Conservation (phyloP, 78 protist species). For the Dictyostelium intermedium region DNA sequence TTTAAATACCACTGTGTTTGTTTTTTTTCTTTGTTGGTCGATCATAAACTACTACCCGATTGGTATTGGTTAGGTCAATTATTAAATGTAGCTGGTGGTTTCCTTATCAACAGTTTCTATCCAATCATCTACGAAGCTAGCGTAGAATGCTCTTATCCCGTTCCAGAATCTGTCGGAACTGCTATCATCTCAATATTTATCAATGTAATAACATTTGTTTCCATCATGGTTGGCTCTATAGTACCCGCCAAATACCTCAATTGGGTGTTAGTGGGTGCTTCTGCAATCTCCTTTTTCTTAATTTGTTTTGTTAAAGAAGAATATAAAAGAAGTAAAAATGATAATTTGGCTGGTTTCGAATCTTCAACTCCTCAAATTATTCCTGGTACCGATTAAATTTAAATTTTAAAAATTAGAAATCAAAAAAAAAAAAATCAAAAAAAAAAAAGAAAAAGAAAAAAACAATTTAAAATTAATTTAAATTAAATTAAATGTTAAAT, state of each 20-base stretch:
- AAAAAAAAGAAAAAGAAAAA: no score
- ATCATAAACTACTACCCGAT: slow-evolving; percentile 13
- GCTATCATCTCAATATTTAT: slow-evolving; percentile 44
- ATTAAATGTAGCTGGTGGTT: slow-evolving; percentile 45
- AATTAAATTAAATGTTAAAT: neutral
- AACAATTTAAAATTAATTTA: neutral
- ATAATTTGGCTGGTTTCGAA: slow-evolving; percentile 13
- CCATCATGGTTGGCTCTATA: slow-evolving; percentile 2
- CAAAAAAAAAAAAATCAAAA: neutral
- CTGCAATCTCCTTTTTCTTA: neutral
- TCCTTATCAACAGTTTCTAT: slow-evolving; percentile 48
- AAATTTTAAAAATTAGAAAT: neutral
- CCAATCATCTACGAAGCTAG: slow-evolving; percentile 67
- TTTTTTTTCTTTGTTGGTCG: slow-evolving; percentile 16
- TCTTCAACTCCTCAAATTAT: neutral
- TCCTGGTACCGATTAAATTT: neutral
- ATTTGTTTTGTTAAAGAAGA: slow-evolving; percentile 42
- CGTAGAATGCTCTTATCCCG: slow-evolving; percentile 40
- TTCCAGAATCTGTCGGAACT: slow-evolving; percentile 59
- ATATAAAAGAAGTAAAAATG: slow-evolving; percentile 46
- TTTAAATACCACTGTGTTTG: slow-evolving; percentile 1
- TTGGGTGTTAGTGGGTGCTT: slow-evolving; percentile 52
- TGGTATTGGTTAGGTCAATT: slow-evolving; percentile 68
- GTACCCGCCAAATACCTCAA: slow-evolving; percentile 10
- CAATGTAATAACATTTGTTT: slow-evolving; percentile 35